phyloP scores from a whole-genome alignment of 768 basidiomycete species.

The Tylopilus rubrobrunneus region DNA sequence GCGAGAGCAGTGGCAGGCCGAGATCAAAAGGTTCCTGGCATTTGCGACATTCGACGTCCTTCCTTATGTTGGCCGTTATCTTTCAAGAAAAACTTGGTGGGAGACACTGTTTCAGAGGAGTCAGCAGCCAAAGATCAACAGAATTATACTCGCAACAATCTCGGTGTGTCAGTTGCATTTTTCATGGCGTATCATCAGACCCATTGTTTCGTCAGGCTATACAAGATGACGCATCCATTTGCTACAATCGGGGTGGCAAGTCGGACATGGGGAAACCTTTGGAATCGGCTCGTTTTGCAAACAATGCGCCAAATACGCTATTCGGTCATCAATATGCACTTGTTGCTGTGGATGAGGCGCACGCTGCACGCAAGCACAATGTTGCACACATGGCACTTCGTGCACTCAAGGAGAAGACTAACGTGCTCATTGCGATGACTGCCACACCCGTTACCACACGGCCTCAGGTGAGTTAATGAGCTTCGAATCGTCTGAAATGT shows the following conservation, averaged over 20 bases:
- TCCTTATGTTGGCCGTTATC: background rate
- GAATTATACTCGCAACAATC: background rate
- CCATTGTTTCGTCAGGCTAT: background rate
- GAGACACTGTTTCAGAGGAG: background rate
- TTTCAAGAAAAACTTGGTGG: background rate
- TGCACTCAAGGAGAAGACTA: background rate
- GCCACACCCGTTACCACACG: background rate
- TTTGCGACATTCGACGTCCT: background rate
- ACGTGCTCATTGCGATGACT: background rate
- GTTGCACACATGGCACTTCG: background rate
- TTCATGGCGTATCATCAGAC: background rate
- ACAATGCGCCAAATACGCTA: background rate
- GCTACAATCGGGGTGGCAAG: background rate
- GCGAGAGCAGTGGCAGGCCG: background rate
- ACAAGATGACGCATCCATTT: background rate
- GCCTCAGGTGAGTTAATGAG: background rate
- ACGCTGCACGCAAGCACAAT: background rate
- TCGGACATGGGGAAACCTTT: background rate
- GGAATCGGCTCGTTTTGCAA: background rate
- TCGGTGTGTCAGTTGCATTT: too few species aligned
- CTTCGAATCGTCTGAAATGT: background rate
- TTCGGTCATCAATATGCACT: background rate
- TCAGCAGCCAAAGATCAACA: background rate
- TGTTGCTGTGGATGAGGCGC: background rate
- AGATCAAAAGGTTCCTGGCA: background rate